These are phyloP conservation scores for Cenococcum geophilum DNA, from an alignment of 495 filamentous ascomycete species.

Conservation along the genomic window DNA sequence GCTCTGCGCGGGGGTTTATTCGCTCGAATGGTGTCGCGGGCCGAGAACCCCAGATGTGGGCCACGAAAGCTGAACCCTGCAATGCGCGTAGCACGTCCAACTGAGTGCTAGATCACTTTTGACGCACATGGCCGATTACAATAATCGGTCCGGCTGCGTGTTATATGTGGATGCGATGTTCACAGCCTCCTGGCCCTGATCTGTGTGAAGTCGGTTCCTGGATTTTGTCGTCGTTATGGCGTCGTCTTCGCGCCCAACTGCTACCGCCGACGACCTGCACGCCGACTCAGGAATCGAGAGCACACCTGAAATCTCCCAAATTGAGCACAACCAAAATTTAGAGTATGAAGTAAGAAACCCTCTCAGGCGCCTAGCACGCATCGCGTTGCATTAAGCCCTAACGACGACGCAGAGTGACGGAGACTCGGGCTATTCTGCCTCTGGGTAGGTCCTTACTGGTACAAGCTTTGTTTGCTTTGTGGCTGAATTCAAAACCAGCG, in stretches of 20 bases:
- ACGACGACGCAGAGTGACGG: neutral
- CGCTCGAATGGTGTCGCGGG: neutral
- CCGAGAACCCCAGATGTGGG: neutral
- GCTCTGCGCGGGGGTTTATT: no score
- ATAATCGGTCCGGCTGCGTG: neutral
- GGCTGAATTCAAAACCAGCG: neutral
- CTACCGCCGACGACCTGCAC: no score
- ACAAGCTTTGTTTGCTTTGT: neutral
- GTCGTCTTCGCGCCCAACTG: no score
- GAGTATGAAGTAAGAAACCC: slow-evolving; percentile 1
- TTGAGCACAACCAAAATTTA: slow-evolving; percentile 1
- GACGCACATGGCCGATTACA: neutral
- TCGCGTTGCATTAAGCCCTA: neutral
- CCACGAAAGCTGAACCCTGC: neutral
- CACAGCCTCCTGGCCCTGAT: neutral
- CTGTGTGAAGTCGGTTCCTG: neutral
- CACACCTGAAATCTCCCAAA: neutral
- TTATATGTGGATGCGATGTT: neutral
- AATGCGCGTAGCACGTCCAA: neutral
- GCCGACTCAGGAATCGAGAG: no score
- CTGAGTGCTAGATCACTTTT: neutral
- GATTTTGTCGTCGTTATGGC: no score
- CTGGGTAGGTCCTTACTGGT: neutral
- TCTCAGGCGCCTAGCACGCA: neutral
- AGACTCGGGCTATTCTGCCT: neutral